Conservation (phyloP, 306 rosid genomes). For the Datisca glomerata region DNA sequence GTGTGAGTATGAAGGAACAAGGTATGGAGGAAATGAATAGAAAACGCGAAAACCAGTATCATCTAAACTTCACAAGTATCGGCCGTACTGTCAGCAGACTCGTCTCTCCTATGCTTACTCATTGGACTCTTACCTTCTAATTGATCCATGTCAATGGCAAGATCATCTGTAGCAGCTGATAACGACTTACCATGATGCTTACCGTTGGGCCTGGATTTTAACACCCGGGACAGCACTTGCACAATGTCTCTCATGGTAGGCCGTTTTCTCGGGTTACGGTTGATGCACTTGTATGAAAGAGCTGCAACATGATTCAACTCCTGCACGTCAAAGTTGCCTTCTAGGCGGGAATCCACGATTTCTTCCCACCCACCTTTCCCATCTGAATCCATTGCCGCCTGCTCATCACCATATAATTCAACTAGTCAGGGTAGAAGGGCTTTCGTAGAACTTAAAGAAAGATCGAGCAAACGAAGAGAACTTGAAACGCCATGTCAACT, state of each 20-base stretch:
- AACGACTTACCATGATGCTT: conserved; percentile 41
- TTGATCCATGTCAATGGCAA: conserved; percentile 43
- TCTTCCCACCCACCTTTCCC: conserved; percentile 99
- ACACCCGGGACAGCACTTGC: conserved; percentile 57
- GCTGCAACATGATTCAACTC: conserved; percentile 84
- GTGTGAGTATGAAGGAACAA: conserved; percentile 10
- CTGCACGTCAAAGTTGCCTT: conserved; percentile 56
- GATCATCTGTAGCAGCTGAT: conserved; percentile 61
- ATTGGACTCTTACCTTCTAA: conserved; percentile 30
- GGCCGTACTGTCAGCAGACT: conserved; percentile 65
- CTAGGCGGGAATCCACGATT: conserved; percentile 63
- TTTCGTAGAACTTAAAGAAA: background rate
- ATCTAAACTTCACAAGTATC: conserved; percentile 56
- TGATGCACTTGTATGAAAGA: conserved; percentile 81
- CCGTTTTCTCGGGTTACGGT: conserved; percentile 56
- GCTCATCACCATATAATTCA: conserved; percentile 13
- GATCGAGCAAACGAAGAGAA: too few relatives aligned
- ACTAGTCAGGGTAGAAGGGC: background rate
- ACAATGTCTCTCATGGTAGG: conserved; percentile 92
- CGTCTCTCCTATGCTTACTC: conserved; percentile 61
- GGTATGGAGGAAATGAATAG: conserved; percentile 11
- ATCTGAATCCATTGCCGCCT: conserved; percentile 92
- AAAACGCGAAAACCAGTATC: conserved; percentile 17
- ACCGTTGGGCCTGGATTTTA: conserved; percentile 42
- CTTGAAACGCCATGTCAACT: too few relatives aligned